These are phyloP conservation scores for Curvularia eragrostidis DNA, from an alignment of 2,329 filamentous ascomycete genomes.

Conservation along the genomic window DNA sequence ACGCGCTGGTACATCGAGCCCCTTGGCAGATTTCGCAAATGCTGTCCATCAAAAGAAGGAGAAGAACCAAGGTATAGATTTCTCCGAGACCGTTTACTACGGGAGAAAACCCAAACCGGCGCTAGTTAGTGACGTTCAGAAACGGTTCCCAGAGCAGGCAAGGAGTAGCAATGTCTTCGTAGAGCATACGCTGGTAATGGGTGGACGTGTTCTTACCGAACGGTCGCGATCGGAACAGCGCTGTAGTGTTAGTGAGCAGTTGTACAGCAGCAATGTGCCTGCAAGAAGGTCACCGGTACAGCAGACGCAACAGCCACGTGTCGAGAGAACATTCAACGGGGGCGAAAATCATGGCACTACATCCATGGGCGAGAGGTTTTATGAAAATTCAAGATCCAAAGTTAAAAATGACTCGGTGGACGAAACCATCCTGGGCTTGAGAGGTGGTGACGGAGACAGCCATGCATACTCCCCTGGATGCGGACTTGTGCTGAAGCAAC, in stretches of 20 bases:
- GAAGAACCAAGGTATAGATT: slow-evolving; percentile 12
- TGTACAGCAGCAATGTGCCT: not conserved
- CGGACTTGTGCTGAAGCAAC: slow-evolving; percentile 4
- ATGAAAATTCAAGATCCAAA: slow-evolving; percentile 12
- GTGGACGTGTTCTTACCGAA: not conserved
- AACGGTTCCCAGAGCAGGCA: not conserved
- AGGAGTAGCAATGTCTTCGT: not conserved
- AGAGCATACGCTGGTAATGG: not conserved
- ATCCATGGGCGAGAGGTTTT: not conserved
- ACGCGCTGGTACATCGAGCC: slow-evolving; percentile 21
- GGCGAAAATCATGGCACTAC: not conserved
- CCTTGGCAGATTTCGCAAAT: slow-evolving; percentile 6
- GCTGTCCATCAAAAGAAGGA: not conserved
- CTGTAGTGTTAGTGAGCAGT: not conserved
- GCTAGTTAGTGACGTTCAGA: not conserved
- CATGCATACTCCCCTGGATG: not conserved
- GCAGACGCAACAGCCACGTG: not conserved
- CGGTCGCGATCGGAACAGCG: not conserved
- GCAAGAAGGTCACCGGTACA: slow-evolving; percentile 1
- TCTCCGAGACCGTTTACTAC: slow-evolving; percentile 21
- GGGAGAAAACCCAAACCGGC: not conserved
- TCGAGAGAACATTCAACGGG: not conserved
- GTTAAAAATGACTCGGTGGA: slow-evolving; percentile 8
- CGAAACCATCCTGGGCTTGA: slow-evolving; percentile 4
- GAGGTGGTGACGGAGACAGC: slow-evolving; percentile 21